Evolutionary conservation across 2,329 filamentous ascomycete species (phyloP).

Genomic region (Ophiostoma piceae): DNA sequence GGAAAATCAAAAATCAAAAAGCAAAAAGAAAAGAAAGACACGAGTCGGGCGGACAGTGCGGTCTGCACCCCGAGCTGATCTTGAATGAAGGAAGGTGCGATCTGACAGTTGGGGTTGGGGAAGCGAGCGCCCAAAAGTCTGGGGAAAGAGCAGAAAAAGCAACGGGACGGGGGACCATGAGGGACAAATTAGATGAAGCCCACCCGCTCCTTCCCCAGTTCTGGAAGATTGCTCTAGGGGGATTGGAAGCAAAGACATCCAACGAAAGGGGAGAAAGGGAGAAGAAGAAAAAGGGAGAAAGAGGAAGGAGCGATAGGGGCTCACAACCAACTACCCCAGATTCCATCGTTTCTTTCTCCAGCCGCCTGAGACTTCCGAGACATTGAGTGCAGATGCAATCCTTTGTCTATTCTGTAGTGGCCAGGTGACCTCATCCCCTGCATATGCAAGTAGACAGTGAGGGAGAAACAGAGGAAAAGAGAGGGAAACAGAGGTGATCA

Average conservation of each 20-base stretch:
- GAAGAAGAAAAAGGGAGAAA: not conserved
- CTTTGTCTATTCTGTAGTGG: conserved; percentile 1
- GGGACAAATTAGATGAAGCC: not conserved
- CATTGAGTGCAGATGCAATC: not conserved
- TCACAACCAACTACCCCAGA: not conserved
- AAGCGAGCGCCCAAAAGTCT: conserved; percentile 12
- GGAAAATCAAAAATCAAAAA: not conserved
- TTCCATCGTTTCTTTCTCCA: not conserved
- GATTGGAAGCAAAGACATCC: not conserved
- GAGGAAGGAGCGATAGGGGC: not conserved
- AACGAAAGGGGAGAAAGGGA: not conserved
- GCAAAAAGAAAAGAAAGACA: not conserved
- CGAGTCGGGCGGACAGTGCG: not conserved
- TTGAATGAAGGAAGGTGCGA: conserved; percentile 2
- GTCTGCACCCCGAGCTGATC: not conserved
- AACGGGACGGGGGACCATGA: not conserved
- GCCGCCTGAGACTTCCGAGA: not conserved
- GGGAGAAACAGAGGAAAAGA: not conserved
- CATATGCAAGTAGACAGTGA: not conserved
- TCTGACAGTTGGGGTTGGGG: conserved; percentile 9
- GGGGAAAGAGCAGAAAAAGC: conserved; percentile 12
- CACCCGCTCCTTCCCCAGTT: conserved; percentile 1
- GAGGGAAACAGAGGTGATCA: not conserved
- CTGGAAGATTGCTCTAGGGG: not conserved
- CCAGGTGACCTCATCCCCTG: conserved; percentile 14